Base-by-base conservation (phyloP, 83 land plant genomes). In the Isoetes engelmannii region DNA sequence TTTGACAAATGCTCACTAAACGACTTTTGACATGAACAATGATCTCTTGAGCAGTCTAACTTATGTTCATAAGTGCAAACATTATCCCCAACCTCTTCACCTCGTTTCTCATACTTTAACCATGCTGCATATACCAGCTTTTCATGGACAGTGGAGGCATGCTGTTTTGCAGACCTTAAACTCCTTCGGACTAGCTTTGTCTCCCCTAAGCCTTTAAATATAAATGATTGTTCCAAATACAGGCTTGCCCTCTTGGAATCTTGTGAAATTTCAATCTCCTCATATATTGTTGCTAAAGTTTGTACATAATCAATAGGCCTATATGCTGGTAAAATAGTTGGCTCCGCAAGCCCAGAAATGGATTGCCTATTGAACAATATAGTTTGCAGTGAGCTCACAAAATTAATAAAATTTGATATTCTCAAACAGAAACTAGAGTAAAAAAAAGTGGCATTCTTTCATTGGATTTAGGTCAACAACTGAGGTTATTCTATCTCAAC, bases 11-110 rank as follows among this genome's bases (percentile, higher is more conserved):
- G 7, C 12, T 48, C 37, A 46, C 43, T 37, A 10, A 71, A 54
- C 7, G 74, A n/a, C 6, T 68, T 28, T 44, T 64, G 45, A 56
- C 87, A 84, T 12, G 58, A 51, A 69, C 87, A 84, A 21, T 69
- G 80, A 66, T 76, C 79, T 62, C 69, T 73, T 28, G 37, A 28
- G 37, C 37, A 28, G 37, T 28, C 37, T 28, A 28, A 28, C 37
- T 2, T 28, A 28, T 28, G 37, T 28, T 28, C 37, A 28, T 28
- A 28, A 28, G 37, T 28, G 37, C 37, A 28, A 28, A 28, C 37
- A 28, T 28, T 28, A 7, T 42, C 3, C 18, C 28, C 62, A 12
- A 59, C 28, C 20, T 59, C 62, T 59, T 59, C 62, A 9, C 28
- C 62, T 12, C 62, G 62, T 42, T 42, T 59, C 28, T 59, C 62